Base-by-base conservation (phyloP, 306 rosid genomes). In the Quercus ilex region DNA sequence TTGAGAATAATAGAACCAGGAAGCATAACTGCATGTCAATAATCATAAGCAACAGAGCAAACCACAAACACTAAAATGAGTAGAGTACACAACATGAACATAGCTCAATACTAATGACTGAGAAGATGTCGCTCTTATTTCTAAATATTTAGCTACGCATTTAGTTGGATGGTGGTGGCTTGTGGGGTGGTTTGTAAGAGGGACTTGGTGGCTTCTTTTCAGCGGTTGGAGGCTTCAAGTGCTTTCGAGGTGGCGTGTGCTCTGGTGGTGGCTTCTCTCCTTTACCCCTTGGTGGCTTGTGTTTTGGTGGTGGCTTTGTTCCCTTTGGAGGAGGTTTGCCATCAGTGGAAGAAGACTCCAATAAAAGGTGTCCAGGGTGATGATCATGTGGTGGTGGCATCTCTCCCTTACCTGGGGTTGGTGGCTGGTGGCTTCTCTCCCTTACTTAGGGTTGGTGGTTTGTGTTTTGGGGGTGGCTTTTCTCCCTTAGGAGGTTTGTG, bases 381-480 rank as follows among this genome's bases (percentile, higher is more conserved):
- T 31, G 6, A 31, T 31, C 35, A 31, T 31, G 35, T 41, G 49
- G 49, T 41, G 83, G 80, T 8, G 49, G 49, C 49, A 1, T 41
- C 49, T 41, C 49, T 41, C 49, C 12, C 49, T 41, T 41, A 41
- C 49, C 49, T 41, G 12, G 73, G 26, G 26, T 1, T 25, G 26
- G 26, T 25, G 26, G 26, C 26, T 43, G 49, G 49, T 9, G 78
- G 77, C 74, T 63, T 41, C 20, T 19, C 65, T 46, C 23, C 74
- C 11, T 65, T 17, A 31, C 71, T 6, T 4, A 5, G 73, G 55
- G 55, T 28, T 53, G 76, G 43, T 38, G 63, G 70, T 0, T 64
- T 49, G 51, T 64, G 55, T 9, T n/a, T 52, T 18, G 75, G 77
- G 18, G 83, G 80, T 21, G 77, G 73, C 73, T 25, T 64, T 7